Conservation (phyloP, 495 filamentous ascomycete species). For the Cryomyces minteri region DNA sequence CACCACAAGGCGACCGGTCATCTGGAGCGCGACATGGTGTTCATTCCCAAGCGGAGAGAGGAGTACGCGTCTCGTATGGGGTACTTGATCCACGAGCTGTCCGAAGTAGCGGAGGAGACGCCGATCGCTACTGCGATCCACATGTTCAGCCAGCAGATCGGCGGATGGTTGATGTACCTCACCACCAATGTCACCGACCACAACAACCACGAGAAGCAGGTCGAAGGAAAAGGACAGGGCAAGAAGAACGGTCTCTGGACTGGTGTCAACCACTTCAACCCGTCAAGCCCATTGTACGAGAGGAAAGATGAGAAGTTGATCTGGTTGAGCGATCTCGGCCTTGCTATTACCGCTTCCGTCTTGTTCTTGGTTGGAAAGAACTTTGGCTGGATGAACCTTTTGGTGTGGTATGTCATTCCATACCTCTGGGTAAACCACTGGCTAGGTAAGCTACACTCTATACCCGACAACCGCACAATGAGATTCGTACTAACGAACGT, state of each 20-base stretch:
- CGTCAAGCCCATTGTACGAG: constrained; percentile 76
- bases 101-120: constrained; percentile 85
- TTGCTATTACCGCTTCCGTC: constrained; percentile 14
- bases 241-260: constrained; percentile 59
- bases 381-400: constrained; percentile 69
- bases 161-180: constrained; percentile 82
- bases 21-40: constrained; percentile 95
- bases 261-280: constrained; percentile 91
- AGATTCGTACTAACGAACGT: constrained; percentile 2
- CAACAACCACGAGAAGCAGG: constrained; percentile 63
- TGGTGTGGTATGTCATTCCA: constrained; percentile 85
- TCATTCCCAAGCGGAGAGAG: constrained; percentile 72
- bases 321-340: constrained; percentile 49
- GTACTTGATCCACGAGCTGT: constrained; percentile 53
- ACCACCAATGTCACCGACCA: constrained; percentile 83
- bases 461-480: neutral
- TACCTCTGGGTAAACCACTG: constrained; percentile 99
- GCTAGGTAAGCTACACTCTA: constrained; percentile 39
- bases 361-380: constrained; percentile 29
- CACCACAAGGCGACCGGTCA: constrained; percentile 86
- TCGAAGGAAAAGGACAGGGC: constrained; percentile 56
- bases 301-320: constrained; percentile 57
- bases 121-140: constrained; percentile 60
- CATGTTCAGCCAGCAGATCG: constrained; percentile 65
- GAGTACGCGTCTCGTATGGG: constrained; percentile 54